Percentiles rank a stretch among this genome's conserved stretches.
Conservation (phyloP, 164 flowering plant species). For the Tinospora cordifolia region DNA sequence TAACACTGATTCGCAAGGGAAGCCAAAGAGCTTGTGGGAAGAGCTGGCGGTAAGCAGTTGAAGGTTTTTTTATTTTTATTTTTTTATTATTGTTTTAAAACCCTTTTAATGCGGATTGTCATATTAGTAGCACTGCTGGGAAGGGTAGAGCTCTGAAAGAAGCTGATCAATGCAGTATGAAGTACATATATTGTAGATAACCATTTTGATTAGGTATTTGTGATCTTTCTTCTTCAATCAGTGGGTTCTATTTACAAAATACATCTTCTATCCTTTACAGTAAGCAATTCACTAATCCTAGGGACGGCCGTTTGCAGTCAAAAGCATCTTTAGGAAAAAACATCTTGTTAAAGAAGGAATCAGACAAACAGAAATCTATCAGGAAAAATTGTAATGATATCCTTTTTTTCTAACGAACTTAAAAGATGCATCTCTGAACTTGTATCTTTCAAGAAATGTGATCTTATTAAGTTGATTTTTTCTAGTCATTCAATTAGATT, state of each 20-base stretch:
- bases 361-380: neutral
- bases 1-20: conserved; percentile 58
- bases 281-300: neutral
- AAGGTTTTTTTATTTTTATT: neutral
- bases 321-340: neutral
- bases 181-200: too few species aligned
- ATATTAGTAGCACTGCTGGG: too few species aligned
- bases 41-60: conserved; percentile 60
- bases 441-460: neutral
- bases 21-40: conserved; percentile 93
- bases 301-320: neutral
- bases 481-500: neutral
- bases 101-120: neutral
- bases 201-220: neutral
- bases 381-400: neutral
- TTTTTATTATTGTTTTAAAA: too few species aligned
- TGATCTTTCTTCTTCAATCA: neutral
- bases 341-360: neutral
- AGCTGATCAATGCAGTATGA: too few species aligned
- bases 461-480: neutral
- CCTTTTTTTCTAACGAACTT: neutral
- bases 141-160: too few species aligned
- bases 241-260: neutral
- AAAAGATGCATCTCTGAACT: neutral
- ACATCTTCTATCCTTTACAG: neutral